Base-by-base conservation (phyloP, 768 basidiomycete species). In the Leccinum ochraceum region DNA sequence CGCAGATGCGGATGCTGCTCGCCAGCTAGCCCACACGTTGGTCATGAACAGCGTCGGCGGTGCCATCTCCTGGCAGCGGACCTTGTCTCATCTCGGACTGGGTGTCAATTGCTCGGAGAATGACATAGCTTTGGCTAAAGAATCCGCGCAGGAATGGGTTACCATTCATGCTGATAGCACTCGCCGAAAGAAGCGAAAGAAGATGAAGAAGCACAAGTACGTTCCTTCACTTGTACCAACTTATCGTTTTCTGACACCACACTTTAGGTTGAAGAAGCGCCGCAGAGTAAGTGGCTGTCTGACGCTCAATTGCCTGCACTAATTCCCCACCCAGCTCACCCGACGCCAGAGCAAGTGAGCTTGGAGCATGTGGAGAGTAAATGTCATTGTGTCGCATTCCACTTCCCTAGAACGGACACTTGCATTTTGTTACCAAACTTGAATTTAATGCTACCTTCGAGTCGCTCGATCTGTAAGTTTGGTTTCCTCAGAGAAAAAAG, bases 151-250 rank as follows among this genome's bases (percentile, higher is more conserved):
- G 71, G 83, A 85, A 60, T 87, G 82, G 81, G 81, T 85, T 64
- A 81, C 84, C 49, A 81, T 91, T 24, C 24, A 24, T 24, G 24
- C 24, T 24, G 24, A 24, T 67, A 93, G 92, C 66, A 86, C 85
- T 30, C 90, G 88, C 80, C 84, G 92, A 74, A 94, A 94, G 81
- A 82, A 86, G 67, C 80, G 86, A 80, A 90, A 87, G 86, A 96
- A 95, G 86, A 96, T 96, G 88, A 93, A 89, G 83, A 96, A 95
- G 78, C 94, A 96, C 75, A 95, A 95, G 93, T 94, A 70, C 75
- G 90, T 81, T 3, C 28, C 28, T 26, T 57, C 8, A 48, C 49
- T 56, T 60, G 37, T n/a, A 54, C 42, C 16, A 13, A 20, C 59
- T 59, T 59, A 56, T 52, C 49, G 4, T 14, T 54, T 58, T 60